Percentiles rank a stretch among this genome's conserved stretches.
Conservation (phyloP, 2,329 filamentous ascomycete genomes). For the Sarocladium strictum region DNA sequence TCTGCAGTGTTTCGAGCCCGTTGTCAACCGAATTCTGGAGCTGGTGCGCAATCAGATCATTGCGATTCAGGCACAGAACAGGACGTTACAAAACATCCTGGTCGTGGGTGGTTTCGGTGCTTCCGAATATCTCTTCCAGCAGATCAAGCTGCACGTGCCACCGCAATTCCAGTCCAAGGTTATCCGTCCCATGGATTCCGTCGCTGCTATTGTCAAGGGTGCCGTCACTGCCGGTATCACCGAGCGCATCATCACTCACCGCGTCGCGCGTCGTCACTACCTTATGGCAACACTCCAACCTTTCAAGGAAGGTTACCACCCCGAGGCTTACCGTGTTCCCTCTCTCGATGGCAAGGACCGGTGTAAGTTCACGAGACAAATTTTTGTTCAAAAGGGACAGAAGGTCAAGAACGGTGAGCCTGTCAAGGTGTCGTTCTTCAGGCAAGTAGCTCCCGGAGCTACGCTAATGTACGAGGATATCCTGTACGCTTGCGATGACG, state of each 20-base stretch:
- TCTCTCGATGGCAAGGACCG: conserved; percentile 94
- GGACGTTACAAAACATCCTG: conserved; percentile 87
- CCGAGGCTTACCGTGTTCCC: conserved; percentile 94
- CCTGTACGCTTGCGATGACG: conserved; percentile 93
- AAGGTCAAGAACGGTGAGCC: conserved; percentile 99
- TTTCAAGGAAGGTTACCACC: conserved; percentile 98
- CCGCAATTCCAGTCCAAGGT: conserved; percentile 99
- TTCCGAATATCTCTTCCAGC: conserved; percentile 97
- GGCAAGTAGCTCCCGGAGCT: conserved; percentile 92
- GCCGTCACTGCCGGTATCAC: conserved; percentile 97
- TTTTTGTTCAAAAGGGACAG: conserved; percentile 97
- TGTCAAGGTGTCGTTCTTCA: conserved; percentile 97
- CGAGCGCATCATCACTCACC: conserved; percentile 91
- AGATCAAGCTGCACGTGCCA: conserved; percentile 97
- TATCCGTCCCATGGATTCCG: conserved; percentile 96
- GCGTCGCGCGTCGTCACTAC: conserved; percentile 94
- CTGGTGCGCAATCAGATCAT: conserved; percentile 98
- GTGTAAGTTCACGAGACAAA: conserved; percentile 97
- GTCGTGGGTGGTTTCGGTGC: conserved; percentile 98
- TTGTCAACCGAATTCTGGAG: conserved; percentile 94
- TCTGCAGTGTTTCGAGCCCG: conserved; percentile 96
- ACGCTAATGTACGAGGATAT: conserved; percentile 99
- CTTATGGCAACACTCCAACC: conserved; percentile 98
- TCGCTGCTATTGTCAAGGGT: conserved; percentile 96
- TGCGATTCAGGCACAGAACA: conserved; percentile 95